Evolutionary conservation across 805 yeast species (phyloP).

Genomic region (Hermanozyma aechmeae): DNA sequence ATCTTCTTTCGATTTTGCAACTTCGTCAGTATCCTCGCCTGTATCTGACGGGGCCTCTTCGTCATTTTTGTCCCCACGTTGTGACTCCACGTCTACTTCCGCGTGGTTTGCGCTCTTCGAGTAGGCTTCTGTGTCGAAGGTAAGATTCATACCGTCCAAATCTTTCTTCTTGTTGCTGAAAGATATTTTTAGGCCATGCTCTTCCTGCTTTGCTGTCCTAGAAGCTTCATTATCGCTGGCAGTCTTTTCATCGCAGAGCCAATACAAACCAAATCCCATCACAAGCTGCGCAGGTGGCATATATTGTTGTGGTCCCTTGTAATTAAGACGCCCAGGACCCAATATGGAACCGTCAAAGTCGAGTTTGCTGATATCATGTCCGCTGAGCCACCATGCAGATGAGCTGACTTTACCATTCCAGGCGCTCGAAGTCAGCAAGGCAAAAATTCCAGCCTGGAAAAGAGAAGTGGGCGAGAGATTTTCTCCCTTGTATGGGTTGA

Average conservation of each 20-base stretch:
- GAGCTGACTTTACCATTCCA: slow-evolving; percentile 83
- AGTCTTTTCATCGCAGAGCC: slow-evolving; percentile 57
- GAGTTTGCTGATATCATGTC: slow-evolving; percentile 57
- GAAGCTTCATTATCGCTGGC: slow-evolving; percentile 20
- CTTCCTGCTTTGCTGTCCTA: slow-evolving; percentile 23
- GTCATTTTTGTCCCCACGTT: neutral
- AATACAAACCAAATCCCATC: slow-evolving; percentile 82
- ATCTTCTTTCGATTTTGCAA: neutral
- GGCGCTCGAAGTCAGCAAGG: slow-evolving; percentile 75
- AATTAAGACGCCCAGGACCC: slow-evolving; percentile 52
- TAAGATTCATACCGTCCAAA: slow-evolving; percentile 14
- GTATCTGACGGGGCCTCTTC: no score
- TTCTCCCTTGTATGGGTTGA: slow-evolving; percentile 66
- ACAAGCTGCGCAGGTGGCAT: slow-evolving; percentile 77
- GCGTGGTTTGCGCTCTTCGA: slow-evolving; percentile 1
- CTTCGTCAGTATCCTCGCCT: neutral
- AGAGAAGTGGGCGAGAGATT: slow-evolving; percentile 79
- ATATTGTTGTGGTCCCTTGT: slow-evolving; percentile 44
- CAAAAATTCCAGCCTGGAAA: slow-evolving; percentile 80
- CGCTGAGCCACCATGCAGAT: slow-evolving; percentile 80
- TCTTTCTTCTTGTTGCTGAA: slow-evolving; percentile 29
- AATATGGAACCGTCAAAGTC: slow-evolving; percentile 53
- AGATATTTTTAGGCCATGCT: slow-evolving; percentile 27
- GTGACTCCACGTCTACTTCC: slow-evolving; percentile 4
- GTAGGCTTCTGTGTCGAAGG: no score